A percentile compares a stretch with the other conserved stretches of the same genome.
These are phyloP conservation scores for Chrysosporium queenslandicum DNA, from an alignment of 2,329 filamentous ascomycete species.

Conservation along the genomic window DNA sequence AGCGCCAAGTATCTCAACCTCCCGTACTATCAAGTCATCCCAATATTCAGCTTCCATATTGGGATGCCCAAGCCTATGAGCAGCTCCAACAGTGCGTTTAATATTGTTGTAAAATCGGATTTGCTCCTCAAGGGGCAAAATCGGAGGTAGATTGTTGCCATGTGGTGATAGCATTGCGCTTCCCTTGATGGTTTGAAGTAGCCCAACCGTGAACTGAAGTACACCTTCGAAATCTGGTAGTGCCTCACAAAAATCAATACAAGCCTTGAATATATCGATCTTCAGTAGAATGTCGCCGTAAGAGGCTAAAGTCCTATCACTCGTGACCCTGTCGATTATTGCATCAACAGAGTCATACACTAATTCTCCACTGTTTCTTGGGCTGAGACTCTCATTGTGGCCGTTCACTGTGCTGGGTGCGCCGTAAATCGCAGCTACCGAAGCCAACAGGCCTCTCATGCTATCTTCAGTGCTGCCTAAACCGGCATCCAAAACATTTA, in stretches of 20 bases:
- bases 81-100: constrained; percentile 68
- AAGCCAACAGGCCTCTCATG: constrained; percentile 30
- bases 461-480: constrained; percentile 36
- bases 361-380: constrained; percentile 16
- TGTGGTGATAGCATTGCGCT: constrained; percentile 62
- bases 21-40: constrained; percentile 88
- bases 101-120: constrained; percentile 75
- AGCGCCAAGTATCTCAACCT: constrained; percentile 58
- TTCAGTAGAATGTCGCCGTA: constrained; percentile 77
- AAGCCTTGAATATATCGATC: constrained; percentile 75
- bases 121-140: constrained; percentile 73
- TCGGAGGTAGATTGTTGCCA: constrained; percentile 58
- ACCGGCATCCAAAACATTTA: constrained; percentile 35
- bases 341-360: constrained; percentile 31
- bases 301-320: constrained; percentile 36
- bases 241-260: constrained; percentile 87
- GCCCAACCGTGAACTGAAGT: constrained; percentile 72
- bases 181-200: constrained; percentile 66
- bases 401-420: constrained; percentile 26
- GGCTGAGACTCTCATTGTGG: not conserved
- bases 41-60: constrained; percentile 76
- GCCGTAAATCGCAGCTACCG: constrained; percentile 34
- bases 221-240: constrained; percentile 85
- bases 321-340: constrained; percentile 38
- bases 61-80: constrained; percentile 60